Evolutionary conservation across 129 eudicot genomes (phyloP).

Genomic region (Centrapalus pauciflorus): DNA sequence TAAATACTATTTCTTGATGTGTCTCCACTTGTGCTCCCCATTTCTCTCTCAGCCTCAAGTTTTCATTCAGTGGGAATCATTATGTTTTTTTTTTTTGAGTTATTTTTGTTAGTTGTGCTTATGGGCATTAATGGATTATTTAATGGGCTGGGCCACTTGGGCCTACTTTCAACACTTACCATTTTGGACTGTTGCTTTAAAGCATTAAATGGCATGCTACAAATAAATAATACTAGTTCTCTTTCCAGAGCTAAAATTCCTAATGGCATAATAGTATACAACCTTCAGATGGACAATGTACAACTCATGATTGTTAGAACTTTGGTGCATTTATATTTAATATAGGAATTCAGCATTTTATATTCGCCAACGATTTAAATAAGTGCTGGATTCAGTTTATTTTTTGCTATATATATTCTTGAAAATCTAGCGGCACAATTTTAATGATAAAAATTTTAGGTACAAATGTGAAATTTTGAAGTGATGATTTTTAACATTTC

Average conservation of each 20-base stretch:
- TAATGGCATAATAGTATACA: background rate
- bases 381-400: background rate
- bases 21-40: constrained; percentile 7
- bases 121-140: constrained; percentile 10
- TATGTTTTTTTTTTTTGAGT: constrained; percentile 3
- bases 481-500: too few species aligned
- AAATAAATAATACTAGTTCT: background rate
- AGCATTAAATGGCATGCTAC: constrained; percentile 11
- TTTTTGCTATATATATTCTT: constrained; percentile 3
- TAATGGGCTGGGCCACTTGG: constrained; percentile 29
- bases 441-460: background rate
- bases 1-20: background rate
- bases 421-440: constrained; percentile 7
- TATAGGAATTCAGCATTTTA: background rate
- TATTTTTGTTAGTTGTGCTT: constrained; percentile 14
- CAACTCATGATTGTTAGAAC: background rate
- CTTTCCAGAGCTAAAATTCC: background rate
- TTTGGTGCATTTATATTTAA: background rate
- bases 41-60: constrained; percentile 8
- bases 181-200: background rate
- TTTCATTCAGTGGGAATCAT: constrained; percentile 18
- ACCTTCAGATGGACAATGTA: background rate
- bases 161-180: constrained; percentile 19
- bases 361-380: background rate
- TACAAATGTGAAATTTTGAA: background rate